Percentiles rank a stretch among this genome's conserved stretches.
Conservation (phyloP, 2,329 filamentous ascomycete species). For the Fusarium burgessii region DNA sequence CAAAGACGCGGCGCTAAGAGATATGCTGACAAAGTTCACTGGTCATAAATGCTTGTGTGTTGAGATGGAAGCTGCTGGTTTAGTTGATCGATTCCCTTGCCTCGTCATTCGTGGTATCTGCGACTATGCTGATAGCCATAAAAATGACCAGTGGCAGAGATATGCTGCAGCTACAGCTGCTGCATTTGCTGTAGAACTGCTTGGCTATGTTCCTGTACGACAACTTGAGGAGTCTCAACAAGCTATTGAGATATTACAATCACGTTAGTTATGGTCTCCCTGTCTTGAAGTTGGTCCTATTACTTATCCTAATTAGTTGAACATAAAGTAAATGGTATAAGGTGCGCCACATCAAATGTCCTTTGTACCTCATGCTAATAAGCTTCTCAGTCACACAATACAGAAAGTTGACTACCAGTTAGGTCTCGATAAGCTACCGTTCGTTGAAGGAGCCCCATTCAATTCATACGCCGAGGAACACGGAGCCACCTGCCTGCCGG, state of each 20-base stretch:
- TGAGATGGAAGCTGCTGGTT: not conserved
- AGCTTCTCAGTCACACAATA: not conserved
- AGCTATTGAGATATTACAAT: conserved; percentile 50
- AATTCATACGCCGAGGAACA: conserved; percentile 52
- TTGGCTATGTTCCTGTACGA: conserved; percentile 15
- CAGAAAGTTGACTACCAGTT: rapidly evolving
- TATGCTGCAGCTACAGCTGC: conserved; percentile 1
- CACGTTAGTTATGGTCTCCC: not conserved
- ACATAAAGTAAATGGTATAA: too few relatives aligned
- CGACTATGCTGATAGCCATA: not conserved
- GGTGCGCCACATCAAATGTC: too few relatives aligned
- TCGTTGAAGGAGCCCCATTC: conserved; percentile 44
- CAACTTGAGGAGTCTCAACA: conserved; percentile 73
- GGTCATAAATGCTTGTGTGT: not conserved
- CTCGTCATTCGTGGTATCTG: not conserved
- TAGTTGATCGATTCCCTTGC: not conserved
- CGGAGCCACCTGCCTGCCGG: conserved; percentile 46
- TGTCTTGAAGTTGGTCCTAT: rapidly evolving
- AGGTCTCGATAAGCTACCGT: rapidly evolving
- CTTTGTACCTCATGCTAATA: too few relatives aligned
- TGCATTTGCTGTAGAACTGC: not conserved
- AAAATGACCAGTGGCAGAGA: not conserved
- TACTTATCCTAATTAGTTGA: rapidly evolving
- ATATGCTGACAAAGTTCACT: not conserved
- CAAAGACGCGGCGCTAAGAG: not conserved